These are phyloP conservation scores for Metschnikowia continentalis DNA, from an alignment of 805 yeast species.

Conservation along the genomic window DNA sequence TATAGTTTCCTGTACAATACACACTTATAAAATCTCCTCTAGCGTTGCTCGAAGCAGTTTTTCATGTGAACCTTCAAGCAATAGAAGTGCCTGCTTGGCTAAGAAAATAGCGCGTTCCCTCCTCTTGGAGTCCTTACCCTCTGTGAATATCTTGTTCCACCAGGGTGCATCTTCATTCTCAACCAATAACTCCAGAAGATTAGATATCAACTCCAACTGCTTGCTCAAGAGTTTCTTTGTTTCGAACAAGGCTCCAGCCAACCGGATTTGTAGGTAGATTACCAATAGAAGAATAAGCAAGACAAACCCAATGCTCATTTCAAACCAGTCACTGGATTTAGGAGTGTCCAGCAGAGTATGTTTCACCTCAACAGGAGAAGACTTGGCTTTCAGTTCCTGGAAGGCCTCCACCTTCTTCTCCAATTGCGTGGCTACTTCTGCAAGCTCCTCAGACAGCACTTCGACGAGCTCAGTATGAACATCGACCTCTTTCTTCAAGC, in stretches of 20 bases:
- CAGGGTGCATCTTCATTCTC: constrained; percentile 4
- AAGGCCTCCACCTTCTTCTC: background rate
- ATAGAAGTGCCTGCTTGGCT: constrained; percentile 7
- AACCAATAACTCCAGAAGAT: constrained; percentile 3
- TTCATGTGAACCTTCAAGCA: constrained; percentile 5
- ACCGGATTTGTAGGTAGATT: constrained; percentile 6
- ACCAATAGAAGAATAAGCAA: background rate
- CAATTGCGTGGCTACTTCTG: background rate
- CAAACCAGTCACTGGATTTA: background rate
- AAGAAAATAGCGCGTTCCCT: constrained; percentile 7
- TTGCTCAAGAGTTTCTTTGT: constrained; percentile 7
- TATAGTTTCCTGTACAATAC: constrained; percentile 3
- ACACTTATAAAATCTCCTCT: background rate
- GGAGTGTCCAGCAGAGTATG: background rate
- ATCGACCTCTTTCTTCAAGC: constrained; percentile 39
- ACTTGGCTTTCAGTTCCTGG: background rate
- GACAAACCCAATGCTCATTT: background rate
- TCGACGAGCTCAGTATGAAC: constrained; percentile 7
- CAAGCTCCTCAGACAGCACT: background rate
- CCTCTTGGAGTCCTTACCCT: background rate
- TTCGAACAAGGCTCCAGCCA: constrained; percentile 3
- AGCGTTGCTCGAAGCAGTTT: constrained; percentile 4
- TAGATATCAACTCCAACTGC: constrained; percentile 9
- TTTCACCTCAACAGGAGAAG: background rate
- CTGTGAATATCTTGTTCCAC: background rate